phyloP scores from a whole-genome alignment of 192 early-diverging fungal genomes.

The Coemansia reversa region DNA sequence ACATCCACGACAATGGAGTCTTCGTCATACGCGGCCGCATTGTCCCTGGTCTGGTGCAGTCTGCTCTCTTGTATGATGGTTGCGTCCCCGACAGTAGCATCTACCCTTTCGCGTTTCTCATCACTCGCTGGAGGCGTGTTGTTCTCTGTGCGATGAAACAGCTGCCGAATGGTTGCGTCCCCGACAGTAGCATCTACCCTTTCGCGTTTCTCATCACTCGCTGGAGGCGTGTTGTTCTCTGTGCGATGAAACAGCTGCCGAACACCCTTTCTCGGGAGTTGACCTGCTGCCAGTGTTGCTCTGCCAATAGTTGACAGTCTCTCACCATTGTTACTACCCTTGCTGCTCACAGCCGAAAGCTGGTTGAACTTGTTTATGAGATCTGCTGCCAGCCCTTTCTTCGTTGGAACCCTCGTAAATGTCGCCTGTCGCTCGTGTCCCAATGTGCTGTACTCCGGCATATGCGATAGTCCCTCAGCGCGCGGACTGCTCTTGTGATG shows the following conservation, averaged over 20 bases:
- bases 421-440: slow-evolving; percentile 12
- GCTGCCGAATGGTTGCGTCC: background rate
- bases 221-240: background rate
- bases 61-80: background rate
- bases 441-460: slow-evolving; percentile 4
- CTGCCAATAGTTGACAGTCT: slow-evolving; percentile 11
- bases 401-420: slow-evolving; percentile 11
- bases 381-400: slow-evolving; percentile 43
- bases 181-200: background rate
- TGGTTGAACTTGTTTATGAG: slow-evolving; percentile 53
- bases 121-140: background rate
- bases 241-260: slow-evolving; percentile 9
- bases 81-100: background rate
- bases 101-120: background rate
- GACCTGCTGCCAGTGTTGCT: slow-evolving; percentile 4
- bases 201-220: background rate
- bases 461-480: slow-evolving; percentile 8
- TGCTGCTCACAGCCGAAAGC: slow-evolving; percentile 16
- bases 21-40: background rate
- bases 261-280: background rate
- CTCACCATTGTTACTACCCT: background rate
- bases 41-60: background rate
- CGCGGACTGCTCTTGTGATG: slow-evolving; percentile 4
- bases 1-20: background rate
- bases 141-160: slow-evolving; percentile 6